Base-by-base conservation (phyloP, 2,329 filamentous ascomycete species). In the Boeremia lycopersici region DNA sequence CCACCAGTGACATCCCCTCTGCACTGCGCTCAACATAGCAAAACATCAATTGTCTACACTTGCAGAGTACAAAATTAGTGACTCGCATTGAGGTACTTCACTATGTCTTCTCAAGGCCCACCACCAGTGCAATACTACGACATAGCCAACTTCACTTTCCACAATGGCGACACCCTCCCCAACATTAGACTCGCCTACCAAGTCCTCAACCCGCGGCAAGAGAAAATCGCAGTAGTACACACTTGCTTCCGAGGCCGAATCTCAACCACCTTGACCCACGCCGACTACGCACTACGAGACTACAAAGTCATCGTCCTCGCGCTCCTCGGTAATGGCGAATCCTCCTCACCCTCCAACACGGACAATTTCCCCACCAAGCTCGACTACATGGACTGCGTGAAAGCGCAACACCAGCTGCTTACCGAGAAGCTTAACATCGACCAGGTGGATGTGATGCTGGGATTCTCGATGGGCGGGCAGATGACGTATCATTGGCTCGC, bases 391-490 rank as follows among this genome's bases (percentile, higher is more conserved):
- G 82, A 85, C 61, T 83, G 82, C 57, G 77, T 85, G n/a, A 71
- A 70, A 0, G 77, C 82, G 0, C 82, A 85, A 62, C 65, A 82
- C 48, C 63, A 68, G 0, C 75, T 84, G 1, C 74, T 74, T 0
- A 64, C 59, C 5, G 56, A 77, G 39, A 64, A 70, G 4, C 72
- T 85, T 0, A 75, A 76, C 1, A 68, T 84, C 12, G 61, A 64
- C 11, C 70, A 76, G 31, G 72, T 83, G 0, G 75, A 79, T 12
- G 76, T 78, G 9, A 79, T 84, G 29, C 63, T 84, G 2, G 83
- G 83, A 1, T 85, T 83, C 76, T 82, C 79, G 42, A 84, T 85
- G 82, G 83, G 82, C 33, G 83, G 81, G 1, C 79, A 78, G 19
- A 78, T 83, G 50, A 76, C 81, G 2, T 85, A 81, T 50, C 79